phyloP scores from a whole-genome alignment of 2,329 filamentous ascomycete species.

The Stachybotrys chlorohalonatus region DNA sequence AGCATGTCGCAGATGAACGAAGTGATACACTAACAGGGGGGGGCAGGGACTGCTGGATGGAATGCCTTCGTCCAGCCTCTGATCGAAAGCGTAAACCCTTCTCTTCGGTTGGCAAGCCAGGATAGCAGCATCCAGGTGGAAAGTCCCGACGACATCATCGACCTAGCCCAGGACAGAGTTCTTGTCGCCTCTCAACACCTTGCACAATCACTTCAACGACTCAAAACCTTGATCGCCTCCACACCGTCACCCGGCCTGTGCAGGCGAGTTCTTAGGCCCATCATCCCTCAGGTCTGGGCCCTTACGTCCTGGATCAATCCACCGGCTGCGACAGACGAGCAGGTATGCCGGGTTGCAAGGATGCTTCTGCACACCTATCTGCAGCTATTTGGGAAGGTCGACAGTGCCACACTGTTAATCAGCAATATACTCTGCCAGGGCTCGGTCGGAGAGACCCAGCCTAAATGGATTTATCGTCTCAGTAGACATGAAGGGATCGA shows the following conservation, averaged over 20 bases:
- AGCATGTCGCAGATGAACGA: too few species aligned
- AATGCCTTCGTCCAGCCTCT: slow-evolving; percentile 51
- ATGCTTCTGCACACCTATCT: slow-evolving; percentile 48
- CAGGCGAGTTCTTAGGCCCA: slow-evolving; percentile 48
- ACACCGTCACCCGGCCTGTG: slow-evolving; percentile 60
- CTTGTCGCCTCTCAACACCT: slow-evolving; percentile 41
- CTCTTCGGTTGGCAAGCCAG: slow-evolving; percentile 9
- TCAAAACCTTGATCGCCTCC: slow-evolving; percentile 48
- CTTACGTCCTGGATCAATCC: slow-evolving; percentile 42
- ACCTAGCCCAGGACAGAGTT: slow-evolving; percentile 32
- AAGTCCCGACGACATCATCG: slow-evolving; percentile 28
- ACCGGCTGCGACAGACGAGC: slow-evolving; percentile 21
- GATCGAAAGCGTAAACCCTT: slow-evolving; percentile 40
- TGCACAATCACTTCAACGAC: slow-evolving; percentile 39
- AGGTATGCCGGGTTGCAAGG: slow-evolving; percentile 35
- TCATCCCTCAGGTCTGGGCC: slow-evolving; percentile 55
- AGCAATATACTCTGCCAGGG: slow-evolving; percentile 49
- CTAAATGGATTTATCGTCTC: slow-evolving; percentile 44
- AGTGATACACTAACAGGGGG: not conserved
- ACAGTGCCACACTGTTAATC: slow-evolving; percentile 40
- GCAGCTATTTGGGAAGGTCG: slow-evolving; percentile 42
- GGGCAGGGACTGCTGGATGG: slow-evolving; percentile 49
- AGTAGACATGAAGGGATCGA: slow-evolving; percentile 40
- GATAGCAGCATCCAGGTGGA: not conserved
- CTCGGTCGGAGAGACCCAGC: slow-evolving; percentile 17